Base-by-base conservation (phyloP, 2,329 filamentous ascomycete genomes). In the Colletotrichum tropicale region DNA sequence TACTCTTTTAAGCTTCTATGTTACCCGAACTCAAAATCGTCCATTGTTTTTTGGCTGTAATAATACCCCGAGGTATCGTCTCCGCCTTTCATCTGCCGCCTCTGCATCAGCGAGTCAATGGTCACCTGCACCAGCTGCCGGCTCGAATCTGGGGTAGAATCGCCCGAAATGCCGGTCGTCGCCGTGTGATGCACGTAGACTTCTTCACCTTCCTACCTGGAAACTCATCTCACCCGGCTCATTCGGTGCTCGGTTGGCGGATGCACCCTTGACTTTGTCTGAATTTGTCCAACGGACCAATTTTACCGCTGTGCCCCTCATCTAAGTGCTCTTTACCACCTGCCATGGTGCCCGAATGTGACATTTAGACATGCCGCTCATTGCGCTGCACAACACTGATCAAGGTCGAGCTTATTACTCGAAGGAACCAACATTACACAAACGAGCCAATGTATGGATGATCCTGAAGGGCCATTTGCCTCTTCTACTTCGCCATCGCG, bases 11-110 rank as follows among this genome's bases (percentile, higher is more conserved):
- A 75, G 68, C 68, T 75, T 64, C 36, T 67, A 16, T 66, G 28
- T 32, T 8, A 24, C 15, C 36, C 18, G 15, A 72, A 66, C 12
- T 43, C 30, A 28, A 34, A 26, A 15, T 43, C 15, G 30, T 28
- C 13, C 32, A 64, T 60, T 9, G 32, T 28, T n/a, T 6, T 43
- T 34, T 26, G 43, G 68, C 34, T 48, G 26, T 36, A 61, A 61
- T 28, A 28, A 32, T 36, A 61, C 15, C 34, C 34, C 34, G 61
- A 71, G 15, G 18, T 36, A 48, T 56, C 4, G 52, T 34, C 68
- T 71, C 71, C 60, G 52, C 68, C 62, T 36, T 61, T 71, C 72
- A 66, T 74, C 72, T 74, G 21, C 67, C 36, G 71, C 34, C 60
- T 65, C 34, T 61, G 71, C 60, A 64, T 36, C 66, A 38, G 56